A percentile compares a stretch with the other conserved stretches of the same genome.
Evolutionary conservation across 1,284 basidiomycete species (phyloP).

Genomic region (Trichosporon inkin): DNA sequence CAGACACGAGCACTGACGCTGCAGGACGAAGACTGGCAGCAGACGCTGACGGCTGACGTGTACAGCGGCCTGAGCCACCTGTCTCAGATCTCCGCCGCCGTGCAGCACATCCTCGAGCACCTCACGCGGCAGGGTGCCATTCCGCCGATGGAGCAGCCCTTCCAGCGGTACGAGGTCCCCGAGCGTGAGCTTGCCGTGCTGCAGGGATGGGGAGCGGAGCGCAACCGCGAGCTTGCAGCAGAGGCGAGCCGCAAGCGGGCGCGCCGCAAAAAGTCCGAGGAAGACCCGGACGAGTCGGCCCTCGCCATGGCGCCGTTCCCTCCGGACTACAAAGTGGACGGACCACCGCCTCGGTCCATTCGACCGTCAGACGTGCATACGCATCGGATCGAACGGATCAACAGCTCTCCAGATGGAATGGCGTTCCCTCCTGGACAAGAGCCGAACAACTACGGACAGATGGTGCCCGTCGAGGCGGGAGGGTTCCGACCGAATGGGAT

Average conservation of each 20-base stretch:
- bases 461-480: not conserved
- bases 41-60: slow-evolving; percentile 35
- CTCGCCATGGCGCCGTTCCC: slow-evolving; percentile 9
- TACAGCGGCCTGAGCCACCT: slow-evolving; percentile 34
- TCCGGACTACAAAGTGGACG: slow-evolving; percentile 10
- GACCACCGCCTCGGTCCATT: not conserved
- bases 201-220: slow-evolving; percentile 31
- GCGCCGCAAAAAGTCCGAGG: slow-evolving; percentile 13
- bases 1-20: not conserved
- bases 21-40: slow-evolving; percentile 47
- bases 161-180: slow-evolving; percentile 31
- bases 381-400: not conserved
- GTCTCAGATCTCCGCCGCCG: slow-evolving; percentile 31
- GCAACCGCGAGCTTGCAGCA: slow-evolving; percentile 21
- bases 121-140: slow-evolving; percentile 29
- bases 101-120: slow-evolving; percentile 39
- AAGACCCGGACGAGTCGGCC: slow-evolving; percentile 16
- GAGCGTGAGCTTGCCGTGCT: slow-evolving; percentile 32
- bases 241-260: slow-evolving; percentile 13
- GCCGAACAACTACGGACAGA: slow-evolving; percentile 1
- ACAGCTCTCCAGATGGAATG: not conserved
- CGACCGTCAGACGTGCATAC: slow-evolving; percentile 21
- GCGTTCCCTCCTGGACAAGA: not conserved
- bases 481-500: not conserved
- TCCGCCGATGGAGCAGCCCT: slow-evolving; percentile 25